Conservation (phyloP, 768 basidiomycete species). For the Phlebiopsis gigantea region DNA sequence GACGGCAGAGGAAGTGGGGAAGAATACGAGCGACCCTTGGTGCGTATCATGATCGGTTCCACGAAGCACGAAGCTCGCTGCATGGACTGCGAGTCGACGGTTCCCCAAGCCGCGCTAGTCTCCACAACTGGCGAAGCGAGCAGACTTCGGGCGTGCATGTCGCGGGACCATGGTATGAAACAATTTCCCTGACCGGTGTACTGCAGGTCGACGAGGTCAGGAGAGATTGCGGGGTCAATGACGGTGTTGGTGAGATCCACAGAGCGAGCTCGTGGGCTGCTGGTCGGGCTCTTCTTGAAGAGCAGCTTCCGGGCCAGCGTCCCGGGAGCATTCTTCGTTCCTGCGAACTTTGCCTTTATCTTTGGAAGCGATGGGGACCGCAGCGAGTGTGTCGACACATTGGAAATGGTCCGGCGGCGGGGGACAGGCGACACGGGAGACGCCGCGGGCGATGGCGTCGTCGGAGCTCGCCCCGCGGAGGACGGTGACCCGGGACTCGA, state of each 20-base stretch:
- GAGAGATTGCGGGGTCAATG: constrained; percentile 7
- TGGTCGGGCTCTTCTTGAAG: constrained; percentile 34
- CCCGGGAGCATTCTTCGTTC: constrained; percentile 35
- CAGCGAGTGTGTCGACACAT: constrained; percentile 40
- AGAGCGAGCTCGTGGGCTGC: constrained; percentile 6
- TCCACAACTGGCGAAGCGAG: constrained; percentile 18
- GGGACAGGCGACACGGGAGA: constrained; percentile 15
- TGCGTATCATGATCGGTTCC: constrained; percentile 27
- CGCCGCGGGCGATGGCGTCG: constrained; percentile 2
- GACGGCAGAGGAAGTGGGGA: constrained; percentile 48
- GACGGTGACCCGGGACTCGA: constrained; percentile 9
- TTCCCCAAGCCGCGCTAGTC: constrained; percentile 18
- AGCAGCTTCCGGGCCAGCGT: constrained; percentile 54
- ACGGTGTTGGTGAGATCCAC: constrained; percentile 1
- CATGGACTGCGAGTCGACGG: constrained; percentile 17
- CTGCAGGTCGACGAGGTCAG: constrained; percentile 17
- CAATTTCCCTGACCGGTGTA: constrained; percentile 28
- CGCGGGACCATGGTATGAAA: constrained; percentile 40
- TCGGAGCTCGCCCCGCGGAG: constrained; percentile 9
- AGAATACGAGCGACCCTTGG: constrained; percentile 59
- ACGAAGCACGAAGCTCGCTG: constrained; percentile 16
- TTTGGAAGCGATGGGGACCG: constrained; percentile 42
- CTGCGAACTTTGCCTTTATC: constrained; percentile 42
- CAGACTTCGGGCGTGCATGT: constrained; percentile 25
- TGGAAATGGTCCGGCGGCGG: constrained; percentile 54